These are phyloP conservation scores for Apiotrichum domesticum DNA, from an alignment of 1,284 basidiomycete species.

Conservation along the genomic window DNA sequence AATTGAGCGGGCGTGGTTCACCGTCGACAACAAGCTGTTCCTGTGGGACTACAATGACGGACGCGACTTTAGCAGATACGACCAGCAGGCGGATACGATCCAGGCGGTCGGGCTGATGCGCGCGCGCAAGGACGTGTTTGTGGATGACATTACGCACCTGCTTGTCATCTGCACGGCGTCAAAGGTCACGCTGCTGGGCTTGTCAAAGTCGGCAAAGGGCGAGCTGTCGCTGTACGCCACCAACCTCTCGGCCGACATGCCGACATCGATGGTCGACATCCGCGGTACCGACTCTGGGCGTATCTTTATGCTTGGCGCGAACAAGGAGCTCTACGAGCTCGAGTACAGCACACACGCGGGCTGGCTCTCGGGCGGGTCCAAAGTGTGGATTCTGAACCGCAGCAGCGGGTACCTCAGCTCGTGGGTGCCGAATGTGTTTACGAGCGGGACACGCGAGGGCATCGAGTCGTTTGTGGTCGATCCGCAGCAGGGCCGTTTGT, in stretches of 20 bases:
- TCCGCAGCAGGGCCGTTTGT: slow-evolving; percentile 31
- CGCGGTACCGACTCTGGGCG: slow-evolving; percentile 73
- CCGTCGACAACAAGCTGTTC: slow-evolving; percentile 88
- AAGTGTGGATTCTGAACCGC: slow-evolving; percentile 44
- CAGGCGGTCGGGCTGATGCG: slow-evolving; percentile 75
- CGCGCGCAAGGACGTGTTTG: slow-evolving; percentile 67
- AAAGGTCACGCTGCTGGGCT: slow-evolving; percentile 76
- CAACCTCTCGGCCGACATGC: slow-evolving; percentile 68
- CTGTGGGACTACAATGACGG: slow-evolving; percentile 93
- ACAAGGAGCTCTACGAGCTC: slow-evolving; percentile 87
- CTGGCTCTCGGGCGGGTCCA: slow-evolving; percentile 63
- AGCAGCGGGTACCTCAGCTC: slow-evolving; percentile 29
- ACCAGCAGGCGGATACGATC: slow-evolving; percentile 87
- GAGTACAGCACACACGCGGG: slow-evolving; percentile 86
- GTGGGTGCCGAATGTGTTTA: slow-evolving; percentile 25
- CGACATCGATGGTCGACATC: slow-evolving; percentile 72
- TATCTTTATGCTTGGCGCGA: slow-evolving; percentile 83
- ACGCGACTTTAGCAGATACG: slow-evolving; percentile 58
- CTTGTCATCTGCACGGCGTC: slow-evolving; percentile 85
- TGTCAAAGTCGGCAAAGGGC: slow-evolving; percentile 54
- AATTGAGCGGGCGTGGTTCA: slow-evolving; percentile 92
- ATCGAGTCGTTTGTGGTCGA: slow-evolving; percentile 40
- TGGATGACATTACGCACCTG: slow-evolving; percentile 83
- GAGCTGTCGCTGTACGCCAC: slow-evolving; percentile 87
- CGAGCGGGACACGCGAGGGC: slow-evolving; percentile 26